Percentiles rank a stretch among this genome's conserved stretches.
These are phyloP conservation scores for Boletus sp. DNA, from an alignment of 768 basidiomycete species.

Conservation along the genomic window DNA sequence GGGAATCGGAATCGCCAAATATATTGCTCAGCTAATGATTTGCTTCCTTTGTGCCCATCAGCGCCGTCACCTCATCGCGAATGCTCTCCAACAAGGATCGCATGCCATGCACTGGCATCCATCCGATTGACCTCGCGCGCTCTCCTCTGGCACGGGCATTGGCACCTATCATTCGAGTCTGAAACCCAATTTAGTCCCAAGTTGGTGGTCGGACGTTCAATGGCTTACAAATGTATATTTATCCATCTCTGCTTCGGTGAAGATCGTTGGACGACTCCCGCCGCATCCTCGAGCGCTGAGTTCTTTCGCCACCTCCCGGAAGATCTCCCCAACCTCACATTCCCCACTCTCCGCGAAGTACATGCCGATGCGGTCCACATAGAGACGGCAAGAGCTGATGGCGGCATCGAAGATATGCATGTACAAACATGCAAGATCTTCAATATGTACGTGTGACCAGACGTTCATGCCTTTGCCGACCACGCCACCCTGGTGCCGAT, in stretches of 20 bases:
- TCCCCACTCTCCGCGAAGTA: conserved; percentile 57
- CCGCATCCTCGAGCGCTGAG: conserved; percentile 25
- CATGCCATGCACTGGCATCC: conserved; percentile 33
- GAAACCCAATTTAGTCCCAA: neutral
- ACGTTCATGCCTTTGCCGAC: conserved; percentile 57
- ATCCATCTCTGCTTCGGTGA: conserved; percentile 31
- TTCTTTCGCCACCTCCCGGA: conserved; percentile 39
- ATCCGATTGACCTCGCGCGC: conserved; percentile 20
- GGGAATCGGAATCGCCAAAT: neutral
- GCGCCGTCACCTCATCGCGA: conserved; percentile 37
- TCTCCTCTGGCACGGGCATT: conserved; percentile 22
- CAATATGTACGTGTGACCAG: conserved; percentile 60
- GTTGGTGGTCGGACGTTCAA: neutral
- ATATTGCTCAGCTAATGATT: neutral
- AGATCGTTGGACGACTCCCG: conserved; percentile 37
- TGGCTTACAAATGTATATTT: conserved; percentile 17
- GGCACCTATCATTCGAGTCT: conserved; percentile 19
- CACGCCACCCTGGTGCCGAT: conserved; percentile 50
- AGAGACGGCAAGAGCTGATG: conserved; percentile 15
- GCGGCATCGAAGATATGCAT: conserved; percentile 41
- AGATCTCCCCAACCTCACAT: conserved; percentile 42
- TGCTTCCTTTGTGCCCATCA: neutral
- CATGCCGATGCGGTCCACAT: conserved; percentile 40
- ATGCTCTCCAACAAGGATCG: conserved; percentile 43
- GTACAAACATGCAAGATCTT: conserved; percentile 47